Evolutionary conservation across 1,139 yeast species (phyloP), one percentile per base, ranked within the genome.

Genomic region (Debaryomyces singareniensis): DNA sequence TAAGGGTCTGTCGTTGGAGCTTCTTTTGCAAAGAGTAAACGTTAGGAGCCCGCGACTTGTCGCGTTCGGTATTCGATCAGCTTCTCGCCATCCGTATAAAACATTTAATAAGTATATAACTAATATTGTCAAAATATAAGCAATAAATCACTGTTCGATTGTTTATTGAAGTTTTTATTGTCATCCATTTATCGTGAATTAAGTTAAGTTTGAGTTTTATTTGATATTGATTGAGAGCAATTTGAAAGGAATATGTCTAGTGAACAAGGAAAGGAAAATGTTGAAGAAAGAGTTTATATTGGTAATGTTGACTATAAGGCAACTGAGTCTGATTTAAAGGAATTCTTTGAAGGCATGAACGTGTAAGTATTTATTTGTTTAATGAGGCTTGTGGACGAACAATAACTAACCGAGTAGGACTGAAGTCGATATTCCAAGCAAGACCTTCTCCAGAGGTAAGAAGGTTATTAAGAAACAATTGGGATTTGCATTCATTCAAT

Each of bases 401-500:
- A n/a, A 29, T 35, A 37, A 39, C 37, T 34, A 38, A 37, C 12
- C 24, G 6, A 5, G 6, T 36, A 49, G 54, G 27, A 45, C 51
- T 24, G 67, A 58, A 27, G 61, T 65, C 26, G 67, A 61, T 35
- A 61, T 66, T 36, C 72, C 72, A 20, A 55, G 57, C 38, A 64
- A 61, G 42, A 50, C 55, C 25, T 47, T 49, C 33, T 48, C 50
- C 30, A 55, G 58, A 29, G 57, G 57, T 29, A 57, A 53, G 26
- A 55, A 53, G 40, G 45, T 57, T 24, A 49, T 53, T 36, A 55
- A 55, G 38, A 62, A 58, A 42, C 66, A 58, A 34, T 58, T 71
- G 33, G 79, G 79, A 7, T 71, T 69, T 51, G 79, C 75, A 11
- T 73, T 70, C 50, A 72, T 70, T 32, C 67, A 72, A 42, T 71